phyloP scores from a whole-genome alignment of 176 grass and related monocot species.

The Eragrostis curvula region DNA sequence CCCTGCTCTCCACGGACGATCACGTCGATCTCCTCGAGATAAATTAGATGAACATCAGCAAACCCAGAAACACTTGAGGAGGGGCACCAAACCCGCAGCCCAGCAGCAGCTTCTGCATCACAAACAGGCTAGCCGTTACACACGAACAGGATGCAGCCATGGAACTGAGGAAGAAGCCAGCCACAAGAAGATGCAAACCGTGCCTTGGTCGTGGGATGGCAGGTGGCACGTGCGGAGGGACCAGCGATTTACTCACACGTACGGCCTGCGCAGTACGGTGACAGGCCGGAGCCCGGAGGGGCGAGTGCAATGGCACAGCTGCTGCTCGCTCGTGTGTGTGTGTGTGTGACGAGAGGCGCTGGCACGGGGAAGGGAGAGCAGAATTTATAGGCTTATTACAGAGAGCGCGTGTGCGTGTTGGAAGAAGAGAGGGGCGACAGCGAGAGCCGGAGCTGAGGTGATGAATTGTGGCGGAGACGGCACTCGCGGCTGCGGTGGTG shows the following conservation, averaged over 20 bases:
- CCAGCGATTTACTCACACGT: not conserved
- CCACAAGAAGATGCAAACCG: not conserved
- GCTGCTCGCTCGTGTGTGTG: not conserved
- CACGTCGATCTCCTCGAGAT: not conserved
- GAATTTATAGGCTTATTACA: slow-evolving; percentile 1
- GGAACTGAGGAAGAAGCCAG: not conserved
- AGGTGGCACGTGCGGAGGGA: slow-evolving; percentile 12
- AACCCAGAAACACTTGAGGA: not conserved
- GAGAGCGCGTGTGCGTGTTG: not conserved
- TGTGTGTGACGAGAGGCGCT: not conserved
- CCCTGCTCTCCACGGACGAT: not conserved
- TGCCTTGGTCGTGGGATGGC: not conserved
- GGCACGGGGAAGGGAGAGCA: not conserved
- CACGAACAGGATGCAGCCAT: not conserved
- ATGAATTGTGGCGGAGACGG: slow-evolving; percentile 34
- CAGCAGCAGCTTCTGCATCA: slow-evolving; percentile 12
- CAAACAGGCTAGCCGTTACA: not conserved
- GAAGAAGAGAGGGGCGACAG: not conserved
- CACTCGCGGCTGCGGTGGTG: slow-evolving; percentile 21
- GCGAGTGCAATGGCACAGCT: not conserved
- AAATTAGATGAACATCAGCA: slow-evolving; percentile 69
- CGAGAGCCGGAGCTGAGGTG: not conserved
- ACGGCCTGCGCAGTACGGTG: not conserved
- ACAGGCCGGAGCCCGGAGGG: not conserved
- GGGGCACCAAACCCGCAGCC: not conserved